phyloP scores from a whole-genome alignment of 2,329 filamentous ascomycete genomes.

The Diatrype stigma region DNA sequence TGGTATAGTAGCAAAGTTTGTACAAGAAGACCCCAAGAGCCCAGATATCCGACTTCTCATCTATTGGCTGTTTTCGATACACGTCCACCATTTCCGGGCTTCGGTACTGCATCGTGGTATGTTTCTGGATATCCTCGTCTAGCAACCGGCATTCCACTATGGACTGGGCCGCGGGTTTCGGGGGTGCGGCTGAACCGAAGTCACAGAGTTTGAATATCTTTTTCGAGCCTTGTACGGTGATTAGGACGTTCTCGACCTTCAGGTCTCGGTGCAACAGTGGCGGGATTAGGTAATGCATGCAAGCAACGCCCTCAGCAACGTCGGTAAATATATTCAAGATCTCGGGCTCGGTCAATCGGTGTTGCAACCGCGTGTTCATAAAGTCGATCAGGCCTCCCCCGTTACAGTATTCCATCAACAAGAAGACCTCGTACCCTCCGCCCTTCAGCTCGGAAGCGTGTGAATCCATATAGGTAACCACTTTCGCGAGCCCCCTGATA shows the following conservation, averaged over 20 bases:
- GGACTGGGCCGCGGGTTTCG: constrained; percentile 78
- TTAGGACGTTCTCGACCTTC: constrained; percentile 97
- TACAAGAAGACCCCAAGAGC: constrained; percentile 91
- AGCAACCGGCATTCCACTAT: constrained; percentile 86
- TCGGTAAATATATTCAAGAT: constrained; percentile 96
- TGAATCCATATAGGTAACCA: constrained; percentile 97
- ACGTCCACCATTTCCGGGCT: constrained; percentile 99
- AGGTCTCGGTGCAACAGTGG: constrained; percentile 88
- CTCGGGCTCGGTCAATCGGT: constrained; percentile 94
- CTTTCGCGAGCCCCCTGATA: constrained; percentile 90
- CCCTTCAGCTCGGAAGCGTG: constrained; percentile 91
- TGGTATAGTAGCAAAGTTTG: constrained; percentile 99
- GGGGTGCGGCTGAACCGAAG: constrained; percentile 87
- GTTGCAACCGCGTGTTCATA: constrained; percentile 97
- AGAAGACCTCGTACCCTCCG: constrained; percentile 94
- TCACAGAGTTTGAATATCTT: constrained; percentile 94
- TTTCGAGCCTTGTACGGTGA: constrained; percentile 62
- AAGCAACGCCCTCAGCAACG: constrained; percentile 91
- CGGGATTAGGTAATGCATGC: constrained; percentile 98
- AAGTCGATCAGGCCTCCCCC: constrained; percentile 97
- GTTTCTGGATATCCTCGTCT: constrained; percentile 94
- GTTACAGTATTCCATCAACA: constrained; percentile 96
- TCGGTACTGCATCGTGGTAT: constrained; percentile 95
- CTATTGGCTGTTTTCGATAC: constrained; percentile 91
- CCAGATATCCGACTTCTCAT: constrained; percentile 99